Evolutionary conservation across 139 green algal species (phyloP).

Genomic region (Chlorella sp.): DNA sequence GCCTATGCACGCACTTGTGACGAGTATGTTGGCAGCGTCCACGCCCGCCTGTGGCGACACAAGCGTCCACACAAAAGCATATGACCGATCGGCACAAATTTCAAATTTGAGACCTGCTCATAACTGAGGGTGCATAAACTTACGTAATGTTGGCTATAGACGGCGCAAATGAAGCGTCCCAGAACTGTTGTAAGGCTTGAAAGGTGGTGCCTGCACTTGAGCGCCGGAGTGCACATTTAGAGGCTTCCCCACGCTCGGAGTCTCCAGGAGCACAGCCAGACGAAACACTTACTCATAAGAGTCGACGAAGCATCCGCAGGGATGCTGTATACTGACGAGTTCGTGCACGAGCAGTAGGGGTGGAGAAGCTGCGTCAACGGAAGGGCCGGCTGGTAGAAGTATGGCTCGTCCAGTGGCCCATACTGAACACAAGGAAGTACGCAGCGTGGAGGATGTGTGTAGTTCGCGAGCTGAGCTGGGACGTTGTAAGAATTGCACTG

Average conservation of each 20-base stretch:
- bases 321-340: not conserved
- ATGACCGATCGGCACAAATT: no score
- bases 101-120: no score
- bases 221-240: no score
- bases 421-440: not conserved
- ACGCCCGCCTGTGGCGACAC: not conserved
- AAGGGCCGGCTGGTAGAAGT: not conserved
- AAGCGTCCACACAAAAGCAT: not conserved
- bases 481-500: slow-evolving; percentile 1
- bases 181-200: not conserved
- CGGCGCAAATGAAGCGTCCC: not conserved
- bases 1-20: not conserved
- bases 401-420: not conserved
- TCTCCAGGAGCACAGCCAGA: no score
- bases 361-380: not conserved
- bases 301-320: not conserved
- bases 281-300: slow-evolving; percentile 6
- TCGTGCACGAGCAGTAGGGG: not conserved
- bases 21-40: not conserved
- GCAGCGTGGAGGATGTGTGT: not conserved
- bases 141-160: not conserved
- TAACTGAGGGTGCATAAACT: no score
- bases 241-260: no score
- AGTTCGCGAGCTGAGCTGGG: not conserved
- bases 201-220: not conserved